Evolutionary conservation across 2,329 filamentous ascomycete genomes (phyloP).

Genomic region (Alternaria triticimaculans): DNA sequence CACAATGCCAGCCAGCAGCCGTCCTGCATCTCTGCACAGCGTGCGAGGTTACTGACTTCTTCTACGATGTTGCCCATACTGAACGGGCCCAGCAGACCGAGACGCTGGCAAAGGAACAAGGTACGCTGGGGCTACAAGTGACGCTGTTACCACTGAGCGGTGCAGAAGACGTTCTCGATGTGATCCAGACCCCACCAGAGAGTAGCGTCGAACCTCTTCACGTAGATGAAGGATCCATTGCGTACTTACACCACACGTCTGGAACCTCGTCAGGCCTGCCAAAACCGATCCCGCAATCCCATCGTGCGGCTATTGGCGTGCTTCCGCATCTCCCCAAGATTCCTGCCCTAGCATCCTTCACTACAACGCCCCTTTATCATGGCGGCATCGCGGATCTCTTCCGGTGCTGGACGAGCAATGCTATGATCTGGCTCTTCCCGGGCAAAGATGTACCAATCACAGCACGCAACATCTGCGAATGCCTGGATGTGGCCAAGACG

Average conservation of each 20-base stretch:
- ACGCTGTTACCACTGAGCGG: constrained; percentile 23
- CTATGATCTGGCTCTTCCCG: constrained; percentile 69
- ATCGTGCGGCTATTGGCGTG: constrained; percentile 62
- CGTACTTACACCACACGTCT: constrained; percentile 69
- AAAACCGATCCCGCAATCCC: constrained; percentile 67
- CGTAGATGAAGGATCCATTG: constrained; percentile 50
- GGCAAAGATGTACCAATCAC: constrained; percentile 64
- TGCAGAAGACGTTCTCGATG: constrained; percentile 30
- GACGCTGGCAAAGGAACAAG: constrained; percentile 17
- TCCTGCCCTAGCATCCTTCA: constrained; percentile 61
- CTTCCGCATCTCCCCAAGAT: constrained; percentile 56
- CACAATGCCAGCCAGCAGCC: constrained; percentile 54
- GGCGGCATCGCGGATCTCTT: constrained; percentile 70
- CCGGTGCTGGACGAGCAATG: constrained; percentile 66
- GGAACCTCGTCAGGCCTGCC: constrained; percentile 69
- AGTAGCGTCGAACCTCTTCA: constrained; percentile 11
- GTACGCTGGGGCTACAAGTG: constrained; percentile 8
- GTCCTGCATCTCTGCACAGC: constrained; percentile 61
- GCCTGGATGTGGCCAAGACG: constrained; percentile 51
- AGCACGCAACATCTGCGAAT: constrained; percentile 58
- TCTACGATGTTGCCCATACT: constrained; percentile 55
- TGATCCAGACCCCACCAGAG: constrained; percentile 20
- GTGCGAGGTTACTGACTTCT: constrained; percentile 52
- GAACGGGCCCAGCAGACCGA: constrained; percentile 40
- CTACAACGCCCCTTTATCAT: constrained; percentile 70